Percentiles rank a stretch among this genome's conserved stretches.
phyloP scores from a whole-genome alignment of 2,329 filamentous ascomycete species.

The Diplodia scrobiculata region DNA sequence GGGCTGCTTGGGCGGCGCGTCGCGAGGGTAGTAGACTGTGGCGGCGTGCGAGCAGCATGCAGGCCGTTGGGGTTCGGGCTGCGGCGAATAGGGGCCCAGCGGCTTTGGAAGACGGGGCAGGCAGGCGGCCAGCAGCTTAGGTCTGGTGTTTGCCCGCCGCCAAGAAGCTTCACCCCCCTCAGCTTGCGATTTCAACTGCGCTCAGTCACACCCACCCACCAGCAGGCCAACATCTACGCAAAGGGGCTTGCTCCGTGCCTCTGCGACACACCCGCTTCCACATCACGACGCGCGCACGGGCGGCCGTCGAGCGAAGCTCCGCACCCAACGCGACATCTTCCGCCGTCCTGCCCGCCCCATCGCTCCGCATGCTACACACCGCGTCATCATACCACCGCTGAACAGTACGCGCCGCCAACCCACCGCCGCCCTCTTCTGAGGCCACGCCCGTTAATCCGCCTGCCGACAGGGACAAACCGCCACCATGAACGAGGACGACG shows the following conservation, averaged over 20 bases:
- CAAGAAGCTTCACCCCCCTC: background rate
- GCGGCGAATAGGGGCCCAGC: conserved; percentile 20
- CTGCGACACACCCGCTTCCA: conserved; percentile 23
- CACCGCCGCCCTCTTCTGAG: conserved; percentile 10
- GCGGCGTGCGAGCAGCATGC: background rate
- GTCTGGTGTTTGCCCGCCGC: conserved; percentile 2
- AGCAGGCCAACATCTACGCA: conserved; percentile 21
- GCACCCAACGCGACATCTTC: background rate
- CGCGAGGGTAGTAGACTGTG: background rate
- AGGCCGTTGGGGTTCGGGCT: conserved; percentile 9
- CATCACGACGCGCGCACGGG: conserved; percentile 25
- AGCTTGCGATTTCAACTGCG: conserved; percentile 24
- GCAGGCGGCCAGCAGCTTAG: background rate
- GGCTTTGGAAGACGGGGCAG: background rate
- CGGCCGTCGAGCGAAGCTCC: conserved; percentile 27
- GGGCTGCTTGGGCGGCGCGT: background rate
- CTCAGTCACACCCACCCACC: conserved; percentile 16
- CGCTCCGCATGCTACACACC: conserved; percentile 25
- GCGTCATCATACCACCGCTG: conserved; percentile 28
- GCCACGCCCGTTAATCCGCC: conserved; percentile 4
- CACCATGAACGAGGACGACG: conserved; percentile 62
- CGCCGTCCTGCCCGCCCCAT: conserved; percentile 8
- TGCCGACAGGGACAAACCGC: conserved; percentile 32
- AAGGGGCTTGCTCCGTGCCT: conserved; percentile 6
- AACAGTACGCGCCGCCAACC: conserved; percentile 23